phyloP scores from a whole-genome alignment of 345 rosid genomes.

The Linum usitatissimum region DNA sequence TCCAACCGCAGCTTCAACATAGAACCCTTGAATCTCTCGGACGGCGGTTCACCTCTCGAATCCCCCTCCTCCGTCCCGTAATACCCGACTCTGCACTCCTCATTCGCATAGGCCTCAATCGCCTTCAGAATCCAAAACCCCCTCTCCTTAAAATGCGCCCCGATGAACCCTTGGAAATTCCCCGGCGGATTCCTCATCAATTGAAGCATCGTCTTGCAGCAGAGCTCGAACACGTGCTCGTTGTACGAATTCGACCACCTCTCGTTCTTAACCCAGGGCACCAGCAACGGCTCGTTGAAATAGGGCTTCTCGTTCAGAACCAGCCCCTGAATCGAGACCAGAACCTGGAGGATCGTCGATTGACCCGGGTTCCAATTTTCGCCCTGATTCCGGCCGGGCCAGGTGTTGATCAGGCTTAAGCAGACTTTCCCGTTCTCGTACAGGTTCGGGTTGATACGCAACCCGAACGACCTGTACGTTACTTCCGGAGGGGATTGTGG shows the following conservation, averaged over 20 bases:
- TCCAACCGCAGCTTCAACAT: conserved; percentile 24
- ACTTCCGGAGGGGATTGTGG: conserved; percentile 40
- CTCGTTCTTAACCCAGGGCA: conserved; percentile 17
- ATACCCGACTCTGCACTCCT: conserved; percentile 27
- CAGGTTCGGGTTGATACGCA: conserved; percentile 50
- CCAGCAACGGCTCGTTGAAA: conserved; percentile 37
- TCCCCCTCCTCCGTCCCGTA: conserved; percentile 9
- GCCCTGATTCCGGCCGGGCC: conserved; percentile 28
- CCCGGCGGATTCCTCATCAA: conserved; percentile 26
- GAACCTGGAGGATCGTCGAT: conserved; percentile 42
- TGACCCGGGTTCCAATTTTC: conserved; percentile 40
- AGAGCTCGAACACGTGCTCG: conserved; percentile 26
- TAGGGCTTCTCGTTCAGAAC: conserved; percentile 49
- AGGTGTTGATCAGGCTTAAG: conserved; percentile 44
- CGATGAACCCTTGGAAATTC: conserved; percentile 32
- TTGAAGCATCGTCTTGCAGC: conserved; percentile 30
- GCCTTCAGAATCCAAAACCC: conserved; percentile 25
- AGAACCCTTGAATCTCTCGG: conserved; percentile 19
- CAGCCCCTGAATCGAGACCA: conserved; percentile 48
- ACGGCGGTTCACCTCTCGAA: conserved; percentile 6
- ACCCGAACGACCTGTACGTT: conserved; percentile 35
- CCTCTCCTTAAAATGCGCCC: conserved; percentile 29
- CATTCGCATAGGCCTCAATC: conserved; percentile 25
- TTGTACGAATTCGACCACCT: conserved; percentile 25
- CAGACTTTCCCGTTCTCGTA: conserved; percentile 38